phyloP scores from a whole-genome alignment of 2,329 filamentous ascomycete species.

The Mariannaea elegans region DNA sequence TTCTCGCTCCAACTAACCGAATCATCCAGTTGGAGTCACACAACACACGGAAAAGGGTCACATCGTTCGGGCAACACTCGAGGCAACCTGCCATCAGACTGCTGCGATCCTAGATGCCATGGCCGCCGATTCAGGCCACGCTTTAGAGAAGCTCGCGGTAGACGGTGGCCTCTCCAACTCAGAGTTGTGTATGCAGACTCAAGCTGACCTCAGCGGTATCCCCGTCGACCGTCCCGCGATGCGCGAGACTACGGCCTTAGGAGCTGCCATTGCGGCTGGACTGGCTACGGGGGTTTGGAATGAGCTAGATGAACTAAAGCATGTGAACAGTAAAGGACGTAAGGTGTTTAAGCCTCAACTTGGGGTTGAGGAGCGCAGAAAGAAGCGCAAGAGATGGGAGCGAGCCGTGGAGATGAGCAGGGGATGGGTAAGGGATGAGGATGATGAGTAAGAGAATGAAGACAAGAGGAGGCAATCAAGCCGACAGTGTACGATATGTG shows the following conservation, averaged over 20 bases:
- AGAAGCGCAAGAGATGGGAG: slow-evolving; percentile 62
- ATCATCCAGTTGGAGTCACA: slow-evolving; percentile 75
- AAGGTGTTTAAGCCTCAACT: slow-evolving; percentile 76
- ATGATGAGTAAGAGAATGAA: slow-evolving; percentile 22
- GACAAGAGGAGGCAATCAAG: slow-evolving; percentile 2
- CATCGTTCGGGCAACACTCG: slow-evolving; percentile 87
- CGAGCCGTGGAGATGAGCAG: slow-evolving; percentile 67
- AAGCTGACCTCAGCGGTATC: slow-evolving; percentile 85
- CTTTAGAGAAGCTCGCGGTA: slow-evolving; percentile 78
- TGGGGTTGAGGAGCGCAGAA: slow-evolving; percentile 48
- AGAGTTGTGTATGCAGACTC: slow-evolving; percentile 89
- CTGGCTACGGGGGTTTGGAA: slow-evolving; percentile 84
- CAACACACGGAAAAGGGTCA: slow-evolving; percentile 87
- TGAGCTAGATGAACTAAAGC: slow-evolving; percentile 75
- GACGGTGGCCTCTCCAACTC: slow-evolving; percentile 92
- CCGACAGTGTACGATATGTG: slow-evolving; percentile 17
- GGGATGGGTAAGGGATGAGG: slow-evolving; percentile 57
- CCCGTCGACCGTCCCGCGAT: slow-evolving; percentile 85
- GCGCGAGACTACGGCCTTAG: slow-evolving; percentile 90
- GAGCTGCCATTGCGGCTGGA: slow-evolving; percentile 89
- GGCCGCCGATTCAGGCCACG: slow-evolving; percentile 84
- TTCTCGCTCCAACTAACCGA: slow-evolving; percentile 1
- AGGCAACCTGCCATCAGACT: slow-evolving; percentile 92
- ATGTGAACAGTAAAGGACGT: slow-evolving; percentile 75
- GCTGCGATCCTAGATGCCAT: slow-evolving; percentile 92